phyloP scores from a whole-genome alignment of 495 filamentous ascomycete species.

The Xylaria intraflava region DNA sequence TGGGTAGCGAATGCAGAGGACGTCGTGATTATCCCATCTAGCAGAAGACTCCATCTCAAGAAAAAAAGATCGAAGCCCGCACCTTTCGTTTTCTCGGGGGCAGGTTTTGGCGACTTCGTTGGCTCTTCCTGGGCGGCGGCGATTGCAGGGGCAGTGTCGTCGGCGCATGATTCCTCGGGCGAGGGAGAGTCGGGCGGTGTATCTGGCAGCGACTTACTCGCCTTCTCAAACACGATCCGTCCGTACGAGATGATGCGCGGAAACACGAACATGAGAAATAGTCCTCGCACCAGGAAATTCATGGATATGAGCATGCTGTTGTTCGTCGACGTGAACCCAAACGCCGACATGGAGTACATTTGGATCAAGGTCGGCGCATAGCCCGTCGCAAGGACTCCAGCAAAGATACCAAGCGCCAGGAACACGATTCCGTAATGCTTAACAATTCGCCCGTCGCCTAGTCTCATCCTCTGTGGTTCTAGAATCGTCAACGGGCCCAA shows the following conservation, averaged over 20 bases:
- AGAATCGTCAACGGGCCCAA: conserved; percentile 45
- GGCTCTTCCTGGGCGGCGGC: conserved; percentile 36
- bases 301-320: conserved; percentile 46
- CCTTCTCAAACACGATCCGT: conserved; percentile 31
- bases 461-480: conserved; percentile 33
- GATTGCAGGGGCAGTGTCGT: conserved; percentile 29
- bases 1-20: conserved; percentile 39
- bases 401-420: conserved; percentile 44
- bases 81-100: conserved; percentile 20
- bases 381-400: conserved; percentile 47
- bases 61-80: conserved; percentile 47
- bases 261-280: conserved; percentile 47
- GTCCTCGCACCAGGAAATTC: conserved; percentile 42
- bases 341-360: conserved; percentile 44
- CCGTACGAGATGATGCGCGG: conserved; percentile 43
- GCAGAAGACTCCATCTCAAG: conserved; percentile 41
- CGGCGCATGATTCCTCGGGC: conserved; percentile 21
- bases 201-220: background rate
- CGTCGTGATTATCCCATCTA: conserved; percentile 44
- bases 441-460: conserved; percentile 28
- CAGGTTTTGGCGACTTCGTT: conserved; percentile 17
- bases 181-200: conserved; percentile 3
- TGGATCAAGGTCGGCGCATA: conserved; percentile 44
- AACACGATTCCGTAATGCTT: conserved; percentile 44
- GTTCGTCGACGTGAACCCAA: conserved; percentile 43